phyloP scores from a whole-genome alignment of 2,329 filamentous ascomycete species.

The Knufia petricola region DNA sequence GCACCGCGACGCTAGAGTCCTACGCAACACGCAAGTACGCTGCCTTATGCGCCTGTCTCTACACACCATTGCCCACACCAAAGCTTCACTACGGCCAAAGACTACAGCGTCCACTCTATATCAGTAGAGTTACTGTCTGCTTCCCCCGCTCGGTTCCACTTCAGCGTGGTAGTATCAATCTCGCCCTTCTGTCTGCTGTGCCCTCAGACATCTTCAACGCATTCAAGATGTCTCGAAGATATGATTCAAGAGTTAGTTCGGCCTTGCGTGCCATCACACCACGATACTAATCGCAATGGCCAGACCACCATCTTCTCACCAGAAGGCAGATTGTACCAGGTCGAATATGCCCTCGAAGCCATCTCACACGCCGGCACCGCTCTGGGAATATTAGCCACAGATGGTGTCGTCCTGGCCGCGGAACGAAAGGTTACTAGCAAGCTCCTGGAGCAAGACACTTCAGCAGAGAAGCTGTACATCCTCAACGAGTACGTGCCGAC shows the following conservation, averaged over 20 bases:
- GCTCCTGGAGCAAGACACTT: constrained; percentile 97
- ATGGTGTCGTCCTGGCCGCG: constrained; percentile 95
- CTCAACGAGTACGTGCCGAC: constrained; percentile 71
- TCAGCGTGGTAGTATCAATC: too few species aligned
- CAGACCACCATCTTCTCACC: constrained; percentile 99
- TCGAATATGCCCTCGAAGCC: constrained; percentile 97
- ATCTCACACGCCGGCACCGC: constrained; percentile 98
- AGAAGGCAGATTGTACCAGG: constrained; percentile 95
- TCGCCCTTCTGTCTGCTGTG: neutral
- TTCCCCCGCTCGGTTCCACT: too few species aligned
- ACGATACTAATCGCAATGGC: constrained; percentile 12
- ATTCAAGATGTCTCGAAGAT: constrained; percentile 78
- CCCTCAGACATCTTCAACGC: neutral
- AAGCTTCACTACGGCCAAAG: neutral
- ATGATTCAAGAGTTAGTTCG: constrained; percentile 79
- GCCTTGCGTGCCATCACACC: constrained; percentile 12
- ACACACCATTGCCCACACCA: neutral
- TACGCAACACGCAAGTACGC: constrained; percentile 6
- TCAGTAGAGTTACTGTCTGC: too few species aligned
- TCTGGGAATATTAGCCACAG: constrained; percentile 90
- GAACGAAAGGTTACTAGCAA: constrained; percentile 99
- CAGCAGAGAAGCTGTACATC: constrained; percentile 98
- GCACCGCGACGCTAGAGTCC: neutral
- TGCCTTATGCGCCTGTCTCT: neutral
- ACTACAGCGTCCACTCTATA: neutral